Evolutionary conservation across 768 basidiomycete species (phyloP).

Genomic region (Galerina sulciceps): DNA sequence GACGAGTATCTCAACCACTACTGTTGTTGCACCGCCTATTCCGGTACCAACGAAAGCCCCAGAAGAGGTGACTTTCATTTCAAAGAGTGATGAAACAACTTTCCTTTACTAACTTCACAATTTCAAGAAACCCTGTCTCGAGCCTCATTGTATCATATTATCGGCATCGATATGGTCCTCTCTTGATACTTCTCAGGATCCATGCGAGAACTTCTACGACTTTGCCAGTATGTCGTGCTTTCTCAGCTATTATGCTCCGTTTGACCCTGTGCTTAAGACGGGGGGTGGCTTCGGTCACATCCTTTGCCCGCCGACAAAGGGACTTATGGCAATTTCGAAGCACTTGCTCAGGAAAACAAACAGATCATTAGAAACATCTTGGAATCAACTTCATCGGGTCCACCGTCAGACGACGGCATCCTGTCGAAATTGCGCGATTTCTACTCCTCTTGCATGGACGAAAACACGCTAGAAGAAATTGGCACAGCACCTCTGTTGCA

Average conservation of each 20-base stretch:
- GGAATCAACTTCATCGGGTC: conserved; percentile 46
- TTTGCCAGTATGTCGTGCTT: conserved; percentile 75
- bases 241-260: neutral
- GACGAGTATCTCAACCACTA: conserved; percentile 32
- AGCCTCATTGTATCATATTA: conserved; percentile 79
- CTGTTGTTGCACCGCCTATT: conserved; percentile 43
- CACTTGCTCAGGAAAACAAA: conserved; percentile 75
- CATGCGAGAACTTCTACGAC: conserved; percentile 94
- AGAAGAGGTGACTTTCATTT: conserved; percentile 43
- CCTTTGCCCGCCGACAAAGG: conserved; percentile 89
- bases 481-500: conserved; percentile 74
- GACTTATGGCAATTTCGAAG: conserved; percentile 71
- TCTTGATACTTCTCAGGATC: conserved; percentile 82
- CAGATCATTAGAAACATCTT: conserved; percentile 77
- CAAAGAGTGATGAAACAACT: neutral
- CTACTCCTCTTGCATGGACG: conserved; percentile 83
- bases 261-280: conserved; percentile 50
- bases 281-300: conserved; percentile 85
- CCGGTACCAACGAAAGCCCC: conserved; percentile 60
- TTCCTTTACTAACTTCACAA: conserved; percentile 2
- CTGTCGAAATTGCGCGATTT: conserved; percentile 70
- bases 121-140: conserved; percentile 68
- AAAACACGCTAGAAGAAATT: conserved; percentile 72
- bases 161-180: conserved; percentile 82
- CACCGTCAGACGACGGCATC: conserved; percentile 51